Base-by-base conservation (phyloP, 805 yeast species). In the Peterozyma toletana region DNA sequence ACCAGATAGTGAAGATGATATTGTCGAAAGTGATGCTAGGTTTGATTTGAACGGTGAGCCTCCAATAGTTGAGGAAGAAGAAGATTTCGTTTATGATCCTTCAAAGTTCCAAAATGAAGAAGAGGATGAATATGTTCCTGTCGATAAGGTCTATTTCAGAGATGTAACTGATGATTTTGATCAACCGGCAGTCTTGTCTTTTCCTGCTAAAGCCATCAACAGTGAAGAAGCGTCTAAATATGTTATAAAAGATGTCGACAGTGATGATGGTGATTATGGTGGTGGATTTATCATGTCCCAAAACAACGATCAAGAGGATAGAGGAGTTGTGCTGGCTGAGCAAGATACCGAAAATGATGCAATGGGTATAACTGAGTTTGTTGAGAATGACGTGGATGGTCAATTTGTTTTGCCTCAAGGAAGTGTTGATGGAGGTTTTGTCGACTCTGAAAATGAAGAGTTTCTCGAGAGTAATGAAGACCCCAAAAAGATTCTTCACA, bases 251-350 rank as follows among this genome's bases (percentile, higher is more conserved):
- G 27, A 21, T 7, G 27, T 7, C 27, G 27, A 21, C 27, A 21
- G 27, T 4, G 46, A 31, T 15, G 37, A 33, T 17, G 40, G 35
- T 21, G 39, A 42, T 41, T 5, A 18, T 16, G 42, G 21, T 13
- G 47, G 17, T 30, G 18, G 18, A 27, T 46, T 49, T 35, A 48
- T 45, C 5, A 40, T 41, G 17, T 37, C 35, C 16, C 48, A 38
- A 9, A 47, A 47, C 31, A 30, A 29, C 30, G 30, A 34, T 15
- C 2, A 46, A 21, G n/a, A 11, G 27, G 27, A 21, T 21, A 21
- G 7, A 5, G 27, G 7, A 7, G 27, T 21, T 7, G 27, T 4
- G 37, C 30, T 11, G 18, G 46, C 39, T 33, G 35, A 33, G 30
- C 33, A 21, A n/a, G 16, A 30, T 36, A 30, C 38, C 7, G 7